Evolutionary conservation across 768 basidiomycete species (phyloP).

Genomic region (Boletus rex-veris): DNA sequence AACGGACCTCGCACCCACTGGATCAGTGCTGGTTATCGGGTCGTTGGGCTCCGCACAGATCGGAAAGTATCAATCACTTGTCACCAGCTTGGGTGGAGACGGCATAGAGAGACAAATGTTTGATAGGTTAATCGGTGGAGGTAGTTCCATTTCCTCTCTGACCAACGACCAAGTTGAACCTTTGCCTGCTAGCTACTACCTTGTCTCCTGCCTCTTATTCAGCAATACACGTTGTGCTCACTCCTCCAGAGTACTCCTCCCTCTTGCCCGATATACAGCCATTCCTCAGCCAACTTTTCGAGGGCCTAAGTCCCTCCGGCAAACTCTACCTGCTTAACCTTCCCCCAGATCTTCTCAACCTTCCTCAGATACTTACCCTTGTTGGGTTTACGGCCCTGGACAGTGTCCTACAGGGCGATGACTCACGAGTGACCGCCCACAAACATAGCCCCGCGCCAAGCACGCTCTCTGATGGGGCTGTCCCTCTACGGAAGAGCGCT

Average conservation of each 20-base stretch:
- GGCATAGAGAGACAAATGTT: slow-evolving; percentile 76
- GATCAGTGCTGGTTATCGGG: slow-evolving; percentile 67
- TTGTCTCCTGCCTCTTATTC: slow-evolving; percentile 55
- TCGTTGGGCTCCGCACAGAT: slow-evolving; percentile 75
- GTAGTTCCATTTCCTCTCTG: slow-evolving; percentile 36
- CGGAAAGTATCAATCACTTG: slow-evolving; percentile 72
- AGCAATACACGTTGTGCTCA: slow-evolving; percentile 66
- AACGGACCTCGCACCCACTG: slow-evolving; percentile 33
- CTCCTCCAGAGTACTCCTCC: slow-evolving; percentile 56
- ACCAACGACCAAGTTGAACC: slow-evolving; percentile 2
- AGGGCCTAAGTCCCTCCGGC: slow-evolving; percentile 62
- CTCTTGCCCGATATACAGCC: slow-evolving; percentile 50
- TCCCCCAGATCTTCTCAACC: slow-evolving; percentile 37
- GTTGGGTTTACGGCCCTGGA: slow-evolving; percentile 64
- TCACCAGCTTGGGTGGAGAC: slow-evolving; percentile 52
- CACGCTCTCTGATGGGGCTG: slow-evolving; percentile 20
- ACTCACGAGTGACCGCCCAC: slow-evolving; percentile 59
- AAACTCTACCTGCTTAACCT: slow-evolving; percentile 65
- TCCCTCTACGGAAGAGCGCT: slow-evolving; percentile 52
- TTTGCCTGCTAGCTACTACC: slow-evolving; percentile 46
- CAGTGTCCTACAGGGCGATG: slow-evolving; percentile 30
- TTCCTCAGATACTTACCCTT: slow-evolving; percentile 59
- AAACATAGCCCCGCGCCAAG: slow-evolving; percentile 54
- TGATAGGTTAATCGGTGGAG: slow-evolving; percentile 78
- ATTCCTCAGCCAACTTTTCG: slow-evolving; percentile 58